Base-by-base conservation (phyloP, 2,329 filamentous ascomycete species). In the Sporothrix curviconia region DNA sequence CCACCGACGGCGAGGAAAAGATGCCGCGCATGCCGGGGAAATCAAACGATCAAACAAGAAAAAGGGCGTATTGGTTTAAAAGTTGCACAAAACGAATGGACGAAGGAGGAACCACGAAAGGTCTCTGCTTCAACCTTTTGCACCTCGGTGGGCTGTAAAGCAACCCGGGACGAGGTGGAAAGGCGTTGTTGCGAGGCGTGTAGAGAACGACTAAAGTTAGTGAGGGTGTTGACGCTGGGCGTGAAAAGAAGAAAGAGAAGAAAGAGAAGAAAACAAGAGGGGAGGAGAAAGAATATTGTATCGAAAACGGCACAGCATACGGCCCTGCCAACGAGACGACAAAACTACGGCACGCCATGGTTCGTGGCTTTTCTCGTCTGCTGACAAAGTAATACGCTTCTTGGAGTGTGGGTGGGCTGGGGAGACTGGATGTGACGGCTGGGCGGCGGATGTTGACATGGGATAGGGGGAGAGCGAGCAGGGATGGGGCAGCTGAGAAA, bases 41-140 rank as follows among this genome's bases (percentile, higher is more conserved):
- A 40, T 30, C 15, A 22, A 36, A 15, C 2, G n/a, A 54, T 25
- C n/a, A 36, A 17, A 24, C 3, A n/a, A 43, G 62, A 64, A 54
- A 30, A 28, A 28, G 63, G 64, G 53, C 28, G 1, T n/a, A n/a
- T n/a, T n/a, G n/a, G n/a, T n/a, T n/a, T n/a, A 12, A 25, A 40
- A 12, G 40, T 37, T 11, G 17, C 22, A 17, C 14, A 36, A 49
- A 32, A 19, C n/a, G 8, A 49, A 49, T 8, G 46, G 37, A 30
- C 37, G 36, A 42, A 17, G 4, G 7, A 39, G 2, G 14, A 43
- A 22, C 3, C 34, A 34, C 25, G 37, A 43, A 43, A 25, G 39
- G 39, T 43, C 34, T 37, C 43, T 25, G 22, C 19, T 15, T n/a
- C 34, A 24, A 30, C 19, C 19, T 24, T 52, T n/a, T 39, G 6